Evolutionary conservation across 2,329 filamentous ascomycete genomes (phyloP), one percentile per base, ranked within the genome.

Genomic region (Scedosporium dehoogii): DNA sequence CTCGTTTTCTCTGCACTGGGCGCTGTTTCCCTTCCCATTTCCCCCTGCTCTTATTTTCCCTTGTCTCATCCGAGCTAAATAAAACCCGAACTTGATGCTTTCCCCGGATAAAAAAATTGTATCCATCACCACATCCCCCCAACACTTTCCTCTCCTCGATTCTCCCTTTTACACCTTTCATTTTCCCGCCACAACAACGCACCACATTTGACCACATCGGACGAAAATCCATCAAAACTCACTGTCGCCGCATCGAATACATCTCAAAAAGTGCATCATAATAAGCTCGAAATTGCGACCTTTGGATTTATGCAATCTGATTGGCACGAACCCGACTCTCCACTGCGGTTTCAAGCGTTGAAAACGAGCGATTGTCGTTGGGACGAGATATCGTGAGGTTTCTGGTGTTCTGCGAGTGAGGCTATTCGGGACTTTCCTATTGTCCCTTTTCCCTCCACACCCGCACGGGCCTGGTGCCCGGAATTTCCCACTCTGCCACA

Each of bases 181-280:
- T 58, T 62, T 62, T 60, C 23, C 16, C 33, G 59, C 56, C 46
- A 63, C 60, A 69, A 69, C 69, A 69, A 68, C 68, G 67, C 62
- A 59, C 62, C 65, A 64, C 64, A 63, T 63, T 67, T 67, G 66
- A 63, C 64, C 59, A 72, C 69, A 72, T 71, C 68, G 72, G 56
- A 65, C 59, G 63, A 62, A 67, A 68, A 67, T 70, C 66, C 78
- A 80, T 81, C 77, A 71, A 74, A 74, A 71, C 68, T 67, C 72
- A 72, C 72, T 68, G 62, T 71, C 71, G 66, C 67, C 60, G 62
- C 67, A 68, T 68, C 70, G 63, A 65, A 70, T 67, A 65, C 72
- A 76, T 76, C 73, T 63, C 65, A 65, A 74, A 74, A 76, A 66
- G 57, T 63, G 58, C 66, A 67, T 70, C 69, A 72, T 74, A 73